A percentile compares a stretch with the other conserved stretches of the same genome.
phyloP scores from a whole-genome alignment of 345 rosid genomes.

The Durio zibethinus region DNA sequence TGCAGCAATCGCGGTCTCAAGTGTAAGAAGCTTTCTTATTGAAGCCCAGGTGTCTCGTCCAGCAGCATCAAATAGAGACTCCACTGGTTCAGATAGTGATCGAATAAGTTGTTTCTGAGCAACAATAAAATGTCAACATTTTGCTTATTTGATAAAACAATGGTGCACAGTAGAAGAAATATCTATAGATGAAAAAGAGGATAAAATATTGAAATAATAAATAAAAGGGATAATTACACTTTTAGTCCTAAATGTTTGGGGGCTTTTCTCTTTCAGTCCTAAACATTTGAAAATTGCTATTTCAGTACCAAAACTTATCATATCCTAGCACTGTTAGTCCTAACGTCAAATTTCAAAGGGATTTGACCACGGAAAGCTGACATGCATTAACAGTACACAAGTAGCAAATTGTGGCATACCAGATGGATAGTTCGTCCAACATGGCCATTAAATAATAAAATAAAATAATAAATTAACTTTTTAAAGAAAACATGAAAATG shows the following conservation, averaged over 20 bases:
- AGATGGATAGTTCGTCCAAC: background rate
- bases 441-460: background rate
- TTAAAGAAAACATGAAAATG: background rate
- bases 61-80: conserved; percentile 58
- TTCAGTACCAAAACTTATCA: background rate
- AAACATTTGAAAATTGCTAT: background rate
- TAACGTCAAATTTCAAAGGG: background rate
- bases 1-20: conserved; percentile 51
- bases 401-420: background rate
- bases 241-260: background rate
- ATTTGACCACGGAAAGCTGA: background rate
- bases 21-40: conserved; percentile 59
- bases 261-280: background rate
- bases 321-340: background rate
- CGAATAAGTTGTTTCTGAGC: conserved; percentile 53
- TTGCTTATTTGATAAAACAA: conserved; percentile 1
- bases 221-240: background rate
- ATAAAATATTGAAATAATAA: background rate
- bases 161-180: background rate
- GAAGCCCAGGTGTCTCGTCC: conserved; percentile 61
- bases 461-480: background rate
- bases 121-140: conserved; percentile 17
- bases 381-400: background rate
- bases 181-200: conserved; percentile 1
- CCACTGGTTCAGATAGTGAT: conserved; percentile 48